phyloP scores from a whole-genome alignment of 768 basidiomycete species.

The Lyophyllum shimeji region DNA sequence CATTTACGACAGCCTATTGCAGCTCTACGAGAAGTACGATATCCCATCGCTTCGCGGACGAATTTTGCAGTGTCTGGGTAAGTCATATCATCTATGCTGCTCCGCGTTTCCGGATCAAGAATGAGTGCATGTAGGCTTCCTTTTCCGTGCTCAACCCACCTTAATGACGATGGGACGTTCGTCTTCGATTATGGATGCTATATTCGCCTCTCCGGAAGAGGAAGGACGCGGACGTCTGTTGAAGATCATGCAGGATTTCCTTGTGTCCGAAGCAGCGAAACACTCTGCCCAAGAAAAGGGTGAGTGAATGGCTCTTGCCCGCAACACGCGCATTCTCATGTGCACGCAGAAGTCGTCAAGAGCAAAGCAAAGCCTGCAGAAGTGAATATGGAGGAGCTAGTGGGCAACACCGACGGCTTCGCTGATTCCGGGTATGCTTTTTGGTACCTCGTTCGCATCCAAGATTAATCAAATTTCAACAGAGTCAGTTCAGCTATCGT shows the following conservation, averaged over 20 bases:
- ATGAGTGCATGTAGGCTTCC: conserved; percentile 57
- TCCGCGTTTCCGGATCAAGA: neutral
- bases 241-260: conserved; percentile 89
- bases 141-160: conserved; percentile 90
- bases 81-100: conserved; percentile 15
- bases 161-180: conserved; percentile 85
- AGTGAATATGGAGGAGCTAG: conserved; percentile 90
- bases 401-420: conserved; percentile 94
- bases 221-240: conserved; percentile 74
- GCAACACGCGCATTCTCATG: conserved; percentile 1
- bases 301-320: conserved; percentile 16
- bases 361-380: conserved; percentile 42
- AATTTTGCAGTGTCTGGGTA: conserved; percentile 84
- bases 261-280: conserved; percentile 81
- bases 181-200: conserved; percentile 83
- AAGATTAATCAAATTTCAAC: conserved; percentile 5
- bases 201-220: conserved; percentile 74
- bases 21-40: conserved; percentile 66
- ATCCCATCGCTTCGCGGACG: conserved; percentile 64
- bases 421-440: conserved; percentile 88
- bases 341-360: conserved; percentile 38
- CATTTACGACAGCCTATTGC: conserved; percentile 71
- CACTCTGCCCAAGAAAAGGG: conserved; percentile 73
- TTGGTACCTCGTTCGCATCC: neutral
- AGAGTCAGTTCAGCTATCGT: conserved; percentile 95